Evolutionary conservation across 2,329 filamentous ascomycete genomes (phyloP).

Genomic region (Colletotrichum cuscutae): DNA sequence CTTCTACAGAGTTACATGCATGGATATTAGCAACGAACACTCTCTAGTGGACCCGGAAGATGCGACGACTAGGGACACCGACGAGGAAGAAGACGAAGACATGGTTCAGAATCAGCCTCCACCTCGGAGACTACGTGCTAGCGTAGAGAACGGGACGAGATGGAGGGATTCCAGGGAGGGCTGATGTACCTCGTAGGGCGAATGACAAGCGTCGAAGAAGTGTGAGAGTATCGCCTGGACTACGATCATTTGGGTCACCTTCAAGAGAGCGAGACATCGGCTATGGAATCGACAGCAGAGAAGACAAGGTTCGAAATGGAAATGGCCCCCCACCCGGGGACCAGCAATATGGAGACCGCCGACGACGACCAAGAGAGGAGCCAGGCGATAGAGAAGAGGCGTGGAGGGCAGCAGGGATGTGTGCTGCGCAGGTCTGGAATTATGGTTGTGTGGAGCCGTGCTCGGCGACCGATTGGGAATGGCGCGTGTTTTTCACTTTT

Average conservation of each 20-base stretch:
- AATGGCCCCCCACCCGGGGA: not conserved
- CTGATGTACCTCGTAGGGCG: conserved; percentile 14
- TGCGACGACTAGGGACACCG: conserved; percentile 34
- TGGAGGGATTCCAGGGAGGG: not conserved
- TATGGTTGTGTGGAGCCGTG: conserved; percentile 10
- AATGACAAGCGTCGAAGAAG: conserved; percentile 13
- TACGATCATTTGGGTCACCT: not conserved
- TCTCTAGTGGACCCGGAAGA: not conserved
- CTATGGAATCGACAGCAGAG: not conserved
- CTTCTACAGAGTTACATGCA: conserved; percentile 1
- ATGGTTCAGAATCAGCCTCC: conserved; percentile 22
- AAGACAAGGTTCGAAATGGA: conserved; percentile 1
- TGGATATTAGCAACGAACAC: conserved; percentile 7
- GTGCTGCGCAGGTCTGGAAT: not conserved
- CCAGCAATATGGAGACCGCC: conserved; percentile 6
- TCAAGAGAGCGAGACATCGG: not conserved
- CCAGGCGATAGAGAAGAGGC: not conserved
- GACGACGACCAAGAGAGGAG: not conserved
- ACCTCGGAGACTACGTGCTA: conserved; percentile 26
- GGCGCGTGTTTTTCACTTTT: conserved; percentile 29
- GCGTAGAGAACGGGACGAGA: not conserved
- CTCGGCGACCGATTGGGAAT: conserved; percentile 27
- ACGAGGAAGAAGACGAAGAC: not conserved
- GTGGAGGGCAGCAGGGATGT: conserved; percentile 13
- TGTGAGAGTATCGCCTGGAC: not conserved